phyloP scores from a whole-genome alignment of 257 asterid genomes.

The Solanum boliviense region DNA sequence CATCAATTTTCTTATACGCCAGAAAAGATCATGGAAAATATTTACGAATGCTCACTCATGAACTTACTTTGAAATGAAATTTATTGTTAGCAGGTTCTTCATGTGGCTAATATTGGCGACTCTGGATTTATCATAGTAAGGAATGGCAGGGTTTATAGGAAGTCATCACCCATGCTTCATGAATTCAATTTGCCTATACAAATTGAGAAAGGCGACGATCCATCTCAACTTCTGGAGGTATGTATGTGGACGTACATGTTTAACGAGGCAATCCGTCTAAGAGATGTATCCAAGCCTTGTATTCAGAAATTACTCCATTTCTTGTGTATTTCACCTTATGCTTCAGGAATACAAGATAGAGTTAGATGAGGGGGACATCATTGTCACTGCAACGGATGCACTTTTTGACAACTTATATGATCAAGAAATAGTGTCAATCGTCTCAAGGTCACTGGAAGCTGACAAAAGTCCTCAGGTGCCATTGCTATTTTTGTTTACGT shows the following conservation, averaged over 20 bases:
- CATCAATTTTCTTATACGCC: not conserved
- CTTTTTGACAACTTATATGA: constrained; percentile 71
- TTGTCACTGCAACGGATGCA: constrained; percentile 70
- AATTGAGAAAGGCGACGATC: constrained; percentile 43
- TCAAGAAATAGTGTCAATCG: constrained; percentile 47
- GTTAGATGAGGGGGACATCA: constrained; percentile 57
- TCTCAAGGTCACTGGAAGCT: constrained; percentile 38
- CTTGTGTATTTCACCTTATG: not conserved
- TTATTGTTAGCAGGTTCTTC: constrained; percentile 43
- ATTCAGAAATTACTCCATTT: not conserved
- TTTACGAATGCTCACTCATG: not conserved
- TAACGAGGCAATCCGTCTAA: not conserved
- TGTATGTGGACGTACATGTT: not conserved
- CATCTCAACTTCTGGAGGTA: constrained; percentile 64
- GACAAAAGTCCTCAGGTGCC: constrained; percentile 45
- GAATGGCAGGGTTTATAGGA: constrained; percentile 43
- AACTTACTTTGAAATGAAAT: not conserved
- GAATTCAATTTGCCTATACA: constrained; percentile 60
- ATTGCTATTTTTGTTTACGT: not conserved
- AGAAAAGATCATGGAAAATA: not conserved
- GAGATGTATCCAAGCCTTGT: not conserved
- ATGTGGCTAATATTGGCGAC: constrained; percentile 75
- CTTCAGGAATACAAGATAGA: constrained; percentile 52
- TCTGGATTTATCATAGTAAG: constrained; percentile 66
- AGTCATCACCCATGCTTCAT: constrained; percentile 60